Evolutionary conservation across 1,284 basidiomycete genomes (phyloP), one percentile per base, ranked within the genome.

Genomic region (Ustilago crameri): DNA sequence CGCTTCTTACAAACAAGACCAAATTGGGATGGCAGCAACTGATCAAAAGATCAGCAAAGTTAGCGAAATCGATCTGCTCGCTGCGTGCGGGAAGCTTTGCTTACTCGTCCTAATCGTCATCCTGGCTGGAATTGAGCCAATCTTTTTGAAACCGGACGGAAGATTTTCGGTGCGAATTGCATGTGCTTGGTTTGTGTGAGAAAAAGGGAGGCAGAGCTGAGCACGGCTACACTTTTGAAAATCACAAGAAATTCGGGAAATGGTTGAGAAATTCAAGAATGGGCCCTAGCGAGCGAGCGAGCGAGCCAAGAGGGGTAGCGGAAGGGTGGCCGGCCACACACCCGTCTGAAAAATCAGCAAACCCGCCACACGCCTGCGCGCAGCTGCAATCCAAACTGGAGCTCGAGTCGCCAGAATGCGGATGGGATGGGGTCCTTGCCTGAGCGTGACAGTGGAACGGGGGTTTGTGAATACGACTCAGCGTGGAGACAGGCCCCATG

Each of bases 91-190:
- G 15, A 7, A 10, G 20, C 9, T 24, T 27, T 34, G 45, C 27
- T 34, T 47, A 45, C 43, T 45, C 40, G 12, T 45, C 24, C 20
- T 38, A 57, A 37, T 58, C 56, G 56, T 59, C 56, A 59, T 59
- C 30, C 14, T 3, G 7, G 23, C 23, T n/a, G 30, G n/a, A 42
- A 34, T 30, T 51, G 56, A 45, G 55, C 48, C 42, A 44, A 46
- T 42, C 24, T n/a, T 41, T 3, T 18, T 14, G 14, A 34, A 37
- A 32, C 24, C 38, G 12, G 12, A 14, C 58, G 58, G 58, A 61
- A 50, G 58, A 61, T 49, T 53, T 54, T 61, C 58, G 58, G 58
- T 61, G 35, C 51, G n/a, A 53, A 30, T 23, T 32, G 34, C 34
- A n/a, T 22, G 18, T 18, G 41, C 22, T 18, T 9, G n/a, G 5